phyloP scores from a whole-genome alignment of 1,139 yeast genomes.

The Scheffersomyces cryptocercus region DNA sequence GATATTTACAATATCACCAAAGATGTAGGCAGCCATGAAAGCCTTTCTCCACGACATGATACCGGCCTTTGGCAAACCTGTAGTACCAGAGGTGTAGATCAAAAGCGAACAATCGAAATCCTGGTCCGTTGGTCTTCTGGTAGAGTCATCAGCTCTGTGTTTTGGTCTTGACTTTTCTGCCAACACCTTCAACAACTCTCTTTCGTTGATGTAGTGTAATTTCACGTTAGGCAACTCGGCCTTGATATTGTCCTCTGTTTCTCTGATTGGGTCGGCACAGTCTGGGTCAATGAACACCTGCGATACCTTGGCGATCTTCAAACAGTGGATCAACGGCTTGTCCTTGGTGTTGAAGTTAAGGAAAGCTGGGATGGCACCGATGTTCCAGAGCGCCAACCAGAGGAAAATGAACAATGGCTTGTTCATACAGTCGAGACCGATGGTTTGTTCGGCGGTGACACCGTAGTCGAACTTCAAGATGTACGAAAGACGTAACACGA shows the following conservation, averaged over 20 bases:
- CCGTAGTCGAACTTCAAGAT: conserved; percentile 65
- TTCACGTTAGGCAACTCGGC: conserved; percentile 40
- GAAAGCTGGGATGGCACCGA: conserved; percentile 89
- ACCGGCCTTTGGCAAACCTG: conserved; percentile 95
- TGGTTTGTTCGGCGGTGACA: conserved; percentile 64
- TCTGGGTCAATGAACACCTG: conserved; percentile 78
- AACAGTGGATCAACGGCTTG: conserved; percentile 76
- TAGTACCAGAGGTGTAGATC: conserved; percentile 92
- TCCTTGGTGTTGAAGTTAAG: conserved; percentile 79
- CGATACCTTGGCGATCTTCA: conserved; percentile 64
- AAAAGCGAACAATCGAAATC: conserved; percentile 69
- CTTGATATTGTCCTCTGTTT: conserved; percentile 53
- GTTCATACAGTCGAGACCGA: conserved; percentile 79
- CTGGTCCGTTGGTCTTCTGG: conserved; percentile 56
- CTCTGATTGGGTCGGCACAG: conserved; percentile 55
- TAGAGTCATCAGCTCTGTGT: conserved; percentile 54
- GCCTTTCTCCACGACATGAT: conserved; percentile 91
- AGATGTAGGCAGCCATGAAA: conserved; percentile 65
- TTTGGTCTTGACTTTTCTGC: conserved; percentile 49
- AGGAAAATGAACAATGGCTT: conserved; percentile 77
- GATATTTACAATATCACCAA: conserved; percentile 70
- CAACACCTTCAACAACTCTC: conserved; percentile 41
- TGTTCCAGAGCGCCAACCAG: conserved; percentile 88
- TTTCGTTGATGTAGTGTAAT: conserved; percentile 59
- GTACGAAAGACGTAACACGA: conserved; percentile 64